These are phyloP conservation scores for Coriaria nepalensis DNA, from an alignment of 306 rosid species.

Conservation along the genomic window DNA sequence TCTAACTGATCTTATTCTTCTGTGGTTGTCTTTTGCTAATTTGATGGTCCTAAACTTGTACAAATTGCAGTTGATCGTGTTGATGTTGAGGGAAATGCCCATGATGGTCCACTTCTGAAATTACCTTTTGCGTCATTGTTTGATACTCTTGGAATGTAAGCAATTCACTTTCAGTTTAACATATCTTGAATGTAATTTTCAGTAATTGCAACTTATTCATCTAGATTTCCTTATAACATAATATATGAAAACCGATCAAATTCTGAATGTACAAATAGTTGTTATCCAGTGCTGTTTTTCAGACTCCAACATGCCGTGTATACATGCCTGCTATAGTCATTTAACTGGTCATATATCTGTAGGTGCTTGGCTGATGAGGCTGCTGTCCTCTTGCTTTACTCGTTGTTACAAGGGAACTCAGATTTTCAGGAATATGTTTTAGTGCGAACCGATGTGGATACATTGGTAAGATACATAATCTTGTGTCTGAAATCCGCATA, in stretches of 20 bases:
- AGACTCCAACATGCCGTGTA: neutral
- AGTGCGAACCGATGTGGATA: conserved; percentile 98
- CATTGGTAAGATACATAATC: conserved; percentile 56
- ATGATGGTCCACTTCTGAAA: conserved; percentile 59
- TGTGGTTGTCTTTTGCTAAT: neutral
- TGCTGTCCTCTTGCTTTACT: conserved; percentile 85
- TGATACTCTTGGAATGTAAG: conserved; percentile 88
- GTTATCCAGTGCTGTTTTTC: neutral
- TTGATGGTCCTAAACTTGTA: conserved; percentile 12
- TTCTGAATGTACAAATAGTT: no score
- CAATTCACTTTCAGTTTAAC: conserved; percentile 7
- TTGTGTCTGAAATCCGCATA: conserved; percentile 7
- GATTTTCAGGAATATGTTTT: conserved; percentile 85
- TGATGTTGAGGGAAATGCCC: conserved; percentile 62
- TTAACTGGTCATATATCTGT: conserved; percentile 18
- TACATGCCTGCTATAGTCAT: neutral
- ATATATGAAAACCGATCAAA: no score
- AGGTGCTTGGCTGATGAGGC: conserved; percentile 91
- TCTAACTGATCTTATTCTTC: conserved; percentile 2
- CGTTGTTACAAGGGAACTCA: conserved; percentile 89
- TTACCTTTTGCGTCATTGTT: conserved; percentile 83
- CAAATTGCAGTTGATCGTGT: conserved; percentile 70
- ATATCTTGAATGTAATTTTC: neutral
- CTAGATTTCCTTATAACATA: neutral
- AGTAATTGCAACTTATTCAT: neutral